Conservation (phyloP, 2,329 filamentous ascomycete genomes). For the Ramularia endophylla region DNA sequence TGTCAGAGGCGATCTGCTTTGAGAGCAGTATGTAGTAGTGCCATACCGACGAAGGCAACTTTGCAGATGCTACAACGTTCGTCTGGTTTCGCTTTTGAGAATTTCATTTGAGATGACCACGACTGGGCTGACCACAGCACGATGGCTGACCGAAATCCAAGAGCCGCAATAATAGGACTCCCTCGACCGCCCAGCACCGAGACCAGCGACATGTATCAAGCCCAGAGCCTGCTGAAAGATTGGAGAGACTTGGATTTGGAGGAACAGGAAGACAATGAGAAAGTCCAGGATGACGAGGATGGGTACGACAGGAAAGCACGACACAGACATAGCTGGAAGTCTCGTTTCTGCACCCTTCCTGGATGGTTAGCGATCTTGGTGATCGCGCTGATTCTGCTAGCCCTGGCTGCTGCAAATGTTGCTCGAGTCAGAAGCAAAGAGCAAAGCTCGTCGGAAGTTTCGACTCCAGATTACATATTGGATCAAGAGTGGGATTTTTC, state of each 20-base stretch:
- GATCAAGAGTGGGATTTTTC: slow-evolving; percentile 51
- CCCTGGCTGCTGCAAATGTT: not conserved
- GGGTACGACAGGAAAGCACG: not conserved
- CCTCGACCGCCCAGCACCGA: not conserved
- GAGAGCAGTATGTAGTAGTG: no score
- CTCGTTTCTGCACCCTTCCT: slow-evolving; percentile 1
- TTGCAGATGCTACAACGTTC: no score
- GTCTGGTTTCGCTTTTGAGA: no score
- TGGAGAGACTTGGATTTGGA: slow-evolving; percentile 3
- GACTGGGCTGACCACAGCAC: no score
- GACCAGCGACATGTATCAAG: slow-evolving; percentile 8
- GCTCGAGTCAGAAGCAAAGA: not conserved
- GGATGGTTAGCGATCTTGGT: not conserved
- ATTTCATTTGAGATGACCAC: no score
- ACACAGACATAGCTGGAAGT: not conserved
- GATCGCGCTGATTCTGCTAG: not conserved
- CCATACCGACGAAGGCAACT: no score
- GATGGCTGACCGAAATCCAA: no score
- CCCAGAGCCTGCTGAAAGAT: slow-evolving; percentile 16
- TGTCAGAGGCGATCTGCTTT: no score
- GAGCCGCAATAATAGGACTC: not conserved
- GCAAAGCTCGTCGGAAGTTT: no score
- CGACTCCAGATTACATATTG: slow-evolving; percentile 49
- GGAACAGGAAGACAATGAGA: no score
- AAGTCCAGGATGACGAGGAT: slow-evolving; percentile 5